Evolutionary conservation across 495 filamentous ascomycete genomes (phyloP), one percentile per base, ranked within the genome.

Genomic region (Parathielavia appendiculata): DNA sequence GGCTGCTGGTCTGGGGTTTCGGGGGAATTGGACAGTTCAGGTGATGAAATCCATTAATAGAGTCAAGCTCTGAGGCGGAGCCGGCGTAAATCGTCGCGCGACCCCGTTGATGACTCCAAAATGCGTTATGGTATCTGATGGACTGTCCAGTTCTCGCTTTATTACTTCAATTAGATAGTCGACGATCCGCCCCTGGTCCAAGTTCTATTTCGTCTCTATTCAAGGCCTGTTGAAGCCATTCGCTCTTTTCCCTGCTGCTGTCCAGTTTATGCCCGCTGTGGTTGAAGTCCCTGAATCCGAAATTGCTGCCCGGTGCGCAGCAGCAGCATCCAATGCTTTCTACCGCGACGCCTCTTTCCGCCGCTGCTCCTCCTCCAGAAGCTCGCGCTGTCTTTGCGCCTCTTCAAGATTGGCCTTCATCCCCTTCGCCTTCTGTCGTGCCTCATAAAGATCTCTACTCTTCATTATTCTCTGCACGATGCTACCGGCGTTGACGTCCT

Each of bases 11-110:
- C 68, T 73, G 35, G 59, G 58, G 40, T 55, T 40, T 54, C 16
- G 32, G 39, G n/a, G 7, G 38, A 34, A 45, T 39, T 34, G 66
- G 52, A 35, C 56, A 77, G 86, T 96, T 90, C 85, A 86, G 55
- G 78, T 96, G 92, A 97, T 97, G 92, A 97, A 77, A 80, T 74
- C 81, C 88, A 86, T 83, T 83, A 20, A 91, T 95, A 97, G 93
- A 98, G 92, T 98, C 92, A 98, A 98, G 92, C 92, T 88, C 92
- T 87, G 89, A 97, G 81, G 81, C 69, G 79, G 75, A 69, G 69
- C 71, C 76, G 85, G 83, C 85, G 68, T 59, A 63, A 62, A 62
- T 52, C 56, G 46, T 60, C 59, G 58, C 62, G 63, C 58, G 57
- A 60, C 65, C 65, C 66, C 69, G 63, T 69, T 87, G 90, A 86